Evolutionary conservation across 2,329 filamentous ascomycete species (phyloP).

Genomic region (Ophiostoma ips): DNA sequence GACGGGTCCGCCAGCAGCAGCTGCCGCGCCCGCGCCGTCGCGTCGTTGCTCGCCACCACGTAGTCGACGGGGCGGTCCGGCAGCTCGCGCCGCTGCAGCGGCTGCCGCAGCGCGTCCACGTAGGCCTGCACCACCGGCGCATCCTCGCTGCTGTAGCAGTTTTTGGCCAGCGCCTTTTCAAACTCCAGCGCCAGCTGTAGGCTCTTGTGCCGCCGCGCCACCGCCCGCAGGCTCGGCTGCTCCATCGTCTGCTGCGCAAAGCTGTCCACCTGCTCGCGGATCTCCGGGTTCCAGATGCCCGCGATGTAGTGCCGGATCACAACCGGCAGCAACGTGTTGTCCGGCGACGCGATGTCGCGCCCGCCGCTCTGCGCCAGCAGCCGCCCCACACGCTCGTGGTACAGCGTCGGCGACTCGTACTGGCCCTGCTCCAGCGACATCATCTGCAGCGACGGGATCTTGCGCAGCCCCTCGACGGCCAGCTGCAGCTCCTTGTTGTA

Average conservation of each 20-base stretch:
- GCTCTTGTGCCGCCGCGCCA: constrained; percentile 37
- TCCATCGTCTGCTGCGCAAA: constrained; percentile 19
- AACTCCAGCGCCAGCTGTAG: constrained; percentile 43
- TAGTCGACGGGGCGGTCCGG: constrained; percentile 17
- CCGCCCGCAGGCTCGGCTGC: constrained; percentile 23
- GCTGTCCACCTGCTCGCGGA: constrained; percentile 28
- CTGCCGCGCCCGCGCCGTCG: constrained; percentile 29
- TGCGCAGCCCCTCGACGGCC: constrained; percentile 33
- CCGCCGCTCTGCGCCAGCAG: constrained; percentile 25
- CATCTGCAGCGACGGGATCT: constrained; percentile 38
- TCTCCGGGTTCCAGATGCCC: constrained; percentile 34
- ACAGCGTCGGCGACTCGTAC: constrained; percentile 36
- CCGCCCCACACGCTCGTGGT: constrained; percentile 31
- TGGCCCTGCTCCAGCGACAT: constrained; percentile 38
- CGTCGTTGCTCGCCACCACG: constrained; percentile 25
- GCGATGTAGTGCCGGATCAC: constrained; percentile 33
- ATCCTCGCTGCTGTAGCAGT: constrained; percentile 28
- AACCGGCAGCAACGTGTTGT: constrained; percentile 16
- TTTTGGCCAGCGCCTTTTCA: constrained; percentile 36
- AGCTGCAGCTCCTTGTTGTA: constrained; percentile 41
- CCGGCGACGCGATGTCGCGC: constrained; percentile 12
- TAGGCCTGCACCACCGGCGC: constrained; percentile 31
- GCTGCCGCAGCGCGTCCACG: constrained; percentile 32
- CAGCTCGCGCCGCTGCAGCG: constrained; percentile 17
- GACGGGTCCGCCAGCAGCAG: constrained; percentile 32